Evolutionary conservation across 208 protist genomes (phyloP).

Genomic region (Giardia duodenalis): DNA sequence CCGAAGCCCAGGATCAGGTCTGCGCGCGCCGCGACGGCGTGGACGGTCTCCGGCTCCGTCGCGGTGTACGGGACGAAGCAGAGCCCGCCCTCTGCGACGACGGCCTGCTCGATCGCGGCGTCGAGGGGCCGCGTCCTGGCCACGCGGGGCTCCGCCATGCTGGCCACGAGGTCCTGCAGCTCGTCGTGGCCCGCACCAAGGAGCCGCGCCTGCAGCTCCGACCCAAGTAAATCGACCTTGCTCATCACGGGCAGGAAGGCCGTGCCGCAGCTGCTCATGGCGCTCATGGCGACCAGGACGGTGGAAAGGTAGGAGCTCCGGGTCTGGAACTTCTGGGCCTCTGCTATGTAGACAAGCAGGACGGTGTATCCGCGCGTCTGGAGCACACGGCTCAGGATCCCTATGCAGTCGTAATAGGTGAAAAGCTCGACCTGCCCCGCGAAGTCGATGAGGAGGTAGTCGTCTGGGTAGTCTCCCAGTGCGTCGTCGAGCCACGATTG

Average conservation of each 20-base stretch:
- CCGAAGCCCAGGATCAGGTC: neutral
- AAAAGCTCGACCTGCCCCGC: slow-evolving; percentile 44
- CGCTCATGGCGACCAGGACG: neutral
- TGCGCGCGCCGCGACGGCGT: neutral
- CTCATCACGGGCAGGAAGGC: neutral
- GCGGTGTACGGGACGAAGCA: neutral
- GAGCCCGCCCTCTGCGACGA: neutral
- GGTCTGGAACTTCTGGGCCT: neutral
- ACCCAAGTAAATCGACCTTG: neutral
- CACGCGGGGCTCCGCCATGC: neutral
- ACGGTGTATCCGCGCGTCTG: neutral
- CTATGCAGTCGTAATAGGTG: neutral
- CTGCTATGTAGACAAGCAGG: neutral
- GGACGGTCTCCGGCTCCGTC: neutral
- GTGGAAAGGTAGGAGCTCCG: neutral
- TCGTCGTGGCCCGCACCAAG: no score
- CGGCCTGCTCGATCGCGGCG: neutral
- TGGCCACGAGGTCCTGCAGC: neutral
- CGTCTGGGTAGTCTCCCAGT: slow-evolving; percentile 34
- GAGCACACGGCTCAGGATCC: neutral
- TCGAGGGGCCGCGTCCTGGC: neutral
- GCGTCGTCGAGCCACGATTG: neutral
- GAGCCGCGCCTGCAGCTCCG: neutral
- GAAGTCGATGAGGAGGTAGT: slow-evolving; percentile 46
- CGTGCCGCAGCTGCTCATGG: neutral